Percentiles rank a stretch among this genome's conserved stretches.
These are phyloP conservation scores for Jaapia argillacea DNA, from an alignment of 768 basidiomycete genomes.

Conservation along the genomic window DNA sequence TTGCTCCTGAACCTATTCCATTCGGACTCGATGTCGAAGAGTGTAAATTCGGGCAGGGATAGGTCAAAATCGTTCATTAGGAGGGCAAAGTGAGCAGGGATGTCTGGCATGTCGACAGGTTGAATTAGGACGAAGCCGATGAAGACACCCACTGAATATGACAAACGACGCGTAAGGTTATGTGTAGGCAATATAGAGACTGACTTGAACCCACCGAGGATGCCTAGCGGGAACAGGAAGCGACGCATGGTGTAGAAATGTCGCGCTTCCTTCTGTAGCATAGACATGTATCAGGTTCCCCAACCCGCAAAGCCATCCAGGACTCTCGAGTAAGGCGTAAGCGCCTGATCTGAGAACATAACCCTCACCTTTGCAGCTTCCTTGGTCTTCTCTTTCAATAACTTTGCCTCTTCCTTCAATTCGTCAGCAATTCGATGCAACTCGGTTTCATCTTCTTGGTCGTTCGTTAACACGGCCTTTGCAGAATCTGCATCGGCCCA, in stretches of 20 bases:
- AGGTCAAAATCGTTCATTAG: slow-evolving; percentile 66
- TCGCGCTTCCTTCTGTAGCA: slow-evolving; percentile 1
- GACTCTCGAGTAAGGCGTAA: neutral
- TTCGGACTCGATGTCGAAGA: slow-evolving; percentile 61
- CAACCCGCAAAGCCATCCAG: neutral
- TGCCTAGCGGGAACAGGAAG: slow-evolving; percentile 65
- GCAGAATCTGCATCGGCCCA: slow-evolving; percentile 16
- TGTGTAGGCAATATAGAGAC: neutral
- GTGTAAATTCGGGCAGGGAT: slow-evolving; percentile 50
- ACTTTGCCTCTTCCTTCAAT: slow-evolving; percentile 14
- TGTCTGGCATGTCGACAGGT: slow-evolving; percentile 53
- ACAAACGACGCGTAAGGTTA: neutral
- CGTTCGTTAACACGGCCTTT: no score
- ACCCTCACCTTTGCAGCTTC: slow-evolving; percentile 3
- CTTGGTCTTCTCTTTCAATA: slow-evolving; percentile 16
- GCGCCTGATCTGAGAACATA: slow-evolving; percentile 14
- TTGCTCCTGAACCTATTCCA: slow-evolving; percentile 58
- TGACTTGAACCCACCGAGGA: slow-evolving; percentile 36
- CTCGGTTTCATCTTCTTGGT: slow-evolving; percentile 13
- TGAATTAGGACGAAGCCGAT: slow-evolving; percentile 59
- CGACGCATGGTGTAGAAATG: slow-evolving; percentile 28
- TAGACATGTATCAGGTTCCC: slow-evolving; percentile 2
- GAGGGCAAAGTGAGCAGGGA: slow-evolving; percentile 58
- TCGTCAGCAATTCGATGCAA: slow-evolving; percentile 13
- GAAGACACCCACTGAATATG: slow-evolving; percentile 52